A percentile compares a stretch with the other conserved stretches of the same genome.
Conservation (phyloP, 169 alveolate genomes). For the Eimeria falciformis region DNA sequence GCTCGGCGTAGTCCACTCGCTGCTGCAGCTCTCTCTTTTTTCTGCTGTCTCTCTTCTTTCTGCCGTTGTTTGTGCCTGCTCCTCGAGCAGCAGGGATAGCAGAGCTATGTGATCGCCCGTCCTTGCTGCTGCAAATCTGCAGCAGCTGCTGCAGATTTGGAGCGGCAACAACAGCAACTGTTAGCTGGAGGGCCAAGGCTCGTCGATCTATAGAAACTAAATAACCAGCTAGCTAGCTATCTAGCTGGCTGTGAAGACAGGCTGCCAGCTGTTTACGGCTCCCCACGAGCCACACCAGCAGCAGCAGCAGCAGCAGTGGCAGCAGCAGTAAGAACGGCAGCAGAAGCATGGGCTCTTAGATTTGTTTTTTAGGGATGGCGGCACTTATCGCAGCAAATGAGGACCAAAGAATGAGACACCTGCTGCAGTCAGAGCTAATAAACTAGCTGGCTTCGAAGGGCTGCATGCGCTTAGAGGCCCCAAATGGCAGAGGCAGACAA, state of each 20-base stretch:
- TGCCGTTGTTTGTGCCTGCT: neutral
- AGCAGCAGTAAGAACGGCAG: neutral
- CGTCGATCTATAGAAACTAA: neutral
- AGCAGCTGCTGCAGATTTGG: no score
- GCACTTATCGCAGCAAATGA: neutral
- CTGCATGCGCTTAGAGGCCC: no score
- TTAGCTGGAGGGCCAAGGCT: neutral
- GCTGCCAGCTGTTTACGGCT: neutral
- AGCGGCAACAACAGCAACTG: neutral
- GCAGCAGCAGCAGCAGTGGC: neutral
- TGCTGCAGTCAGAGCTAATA: neutral
- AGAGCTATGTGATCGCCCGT: neutral
- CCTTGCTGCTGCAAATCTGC: neutral
- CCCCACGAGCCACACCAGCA: neutral
- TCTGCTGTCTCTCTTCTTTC: neutral
- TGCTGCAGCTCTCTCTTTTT: no score
- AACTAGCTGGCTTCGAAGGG: no score
- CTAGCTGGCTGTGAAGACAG: neutral
- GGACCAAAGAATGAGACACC: no score
- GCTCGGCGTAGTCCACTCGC: neutral
- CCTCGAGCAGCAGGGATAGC: neutral
- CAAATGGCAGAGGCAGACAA: no score
- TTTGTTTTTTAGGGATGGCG: no score
- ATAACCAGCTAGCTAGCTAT: neutral
- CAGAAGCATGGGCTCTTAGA: neutral